phyloP scores from a whole-genome alignment of 1,139 yeast species.

The Pichia kudriavzevii region DNA sequence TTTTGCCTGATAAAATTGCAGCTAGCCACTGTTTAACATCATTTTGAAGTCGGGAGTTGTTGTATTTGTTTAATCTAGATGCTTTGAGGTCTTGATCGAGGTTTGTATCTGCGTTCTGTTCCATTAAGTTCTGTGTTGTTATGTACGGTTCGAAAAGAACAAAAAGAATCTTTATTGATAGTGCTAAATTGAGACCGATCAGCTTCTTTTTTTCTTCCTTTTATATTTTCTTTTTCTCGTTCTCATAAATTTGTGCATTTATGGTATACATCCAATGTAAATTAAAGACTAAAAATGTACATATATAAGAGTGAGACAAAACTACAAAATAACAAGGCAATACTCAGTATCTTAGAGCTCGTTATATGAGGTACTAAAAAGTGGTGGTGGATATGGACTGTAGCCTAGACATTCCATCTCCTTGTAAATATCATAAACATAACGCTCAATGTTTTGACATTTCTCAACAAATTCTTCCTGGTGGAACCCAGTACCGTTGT shows the following conservation, averaged over 20 bases:
- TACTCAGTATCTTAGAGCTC: slow-evolving; percentile 4
- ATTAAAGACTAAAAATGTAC: too few relatives aligned
- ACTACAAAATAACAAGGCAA: too few relatives aligned
- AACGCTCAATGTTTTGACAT: slow-evolving; percentile 23
- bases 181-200: too few relatives aligned
- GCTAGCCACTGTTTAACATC: slow-evolving; percentile 44
- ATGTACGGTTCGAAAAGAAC: too few relatives aligned
- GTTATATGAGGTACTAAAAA: slow-evolving; percentile 21
- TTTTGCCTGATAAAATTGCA: slow-evolving; percentile 26
- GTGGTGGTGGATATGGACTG: slow-evolving; percentile 26
- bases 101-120: slow-evolving; percentile 32
- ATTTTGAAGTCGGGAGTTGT: slow-evolving; percentile 30
- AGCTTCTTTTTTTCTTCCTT: too few relatives aligned
- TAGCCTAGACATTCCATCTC: slow-evolving; percentile 28
- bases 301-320: too few relatives aligned
- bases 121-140: too few relatives aligned
- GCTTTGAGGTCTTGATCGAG: slow-evolving; percentile 48
- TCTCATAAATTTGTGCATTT: too few relatives aligned
- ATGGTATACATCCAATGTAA: too few relatives aligned
- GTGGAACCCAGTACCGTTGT: slow-evolving; percentile 21
- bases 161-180: too few relatives aligned
- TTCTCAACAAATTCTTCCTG: slow-evolving; percentile 21
- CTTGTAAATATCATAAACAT: slow-evolving; percentile 22
- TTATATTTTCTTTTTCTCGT: too few relatives aligned
- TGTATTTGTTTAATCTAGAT: slow-evolving; percentile 44